Conservation (phyloP, 306 rosid genomes). For the Quercus ilex region DNA sequence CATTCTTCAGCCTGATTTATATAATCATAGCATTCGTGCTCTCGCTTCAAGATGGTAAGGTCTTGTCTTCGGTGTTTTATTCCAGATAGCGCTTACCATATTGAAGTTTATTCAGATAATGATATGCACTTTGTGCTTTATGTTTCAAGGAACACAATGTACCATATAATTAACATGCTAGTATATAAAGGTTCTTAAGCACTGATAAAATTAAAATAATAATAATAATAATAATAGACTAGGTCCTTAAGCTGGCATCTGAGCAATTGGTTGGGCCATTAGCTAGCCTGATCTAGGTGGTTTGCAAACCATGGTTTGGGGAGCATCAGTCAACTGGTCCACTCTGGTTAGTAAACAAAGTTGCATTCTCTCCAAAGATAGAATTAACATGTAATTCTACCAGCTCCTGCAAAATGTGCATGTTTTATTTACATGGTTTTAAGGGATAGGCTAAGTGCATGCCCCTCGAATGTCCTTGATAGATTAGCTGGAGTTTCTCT, state of each 20-base stretch:
- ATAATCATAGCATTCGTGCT: conserved; percentile 53
- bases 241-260: not conserved
- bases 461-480: not conserved
- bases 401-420: not conserved
- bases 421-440: not conserved
- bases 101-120: not conserved
- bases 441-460: not conserved
- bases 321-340: too few species aligned
- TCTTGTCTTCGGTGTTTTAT: conserved; percentile 8
- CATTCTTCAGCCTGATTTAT: conserved; percentile 67
- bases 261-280: not conserved
- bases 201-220: too few species aligned
- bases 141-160: not conserved
- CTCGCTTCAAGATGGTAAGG: conserved; percentile 75
- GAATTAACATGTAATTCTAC: too few species aligned
- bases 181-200: not conserved
- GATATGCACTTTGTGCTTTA: not conserved
- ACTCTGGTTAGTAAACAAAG: too few species aligned
- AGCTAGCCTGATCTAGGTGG: not conserved
- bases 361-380: too few species aligned
- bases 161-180: not conserved
- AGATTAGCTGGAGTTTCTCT: not conserved
- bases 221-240: not conserved
- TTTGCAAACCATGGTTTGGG: not conserved
- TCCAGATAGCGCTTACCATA: not conserved